phyloP scores from a whole-genome alignment of 805 yeast genomes.

The Lipomyces starkeyi region DNA sequence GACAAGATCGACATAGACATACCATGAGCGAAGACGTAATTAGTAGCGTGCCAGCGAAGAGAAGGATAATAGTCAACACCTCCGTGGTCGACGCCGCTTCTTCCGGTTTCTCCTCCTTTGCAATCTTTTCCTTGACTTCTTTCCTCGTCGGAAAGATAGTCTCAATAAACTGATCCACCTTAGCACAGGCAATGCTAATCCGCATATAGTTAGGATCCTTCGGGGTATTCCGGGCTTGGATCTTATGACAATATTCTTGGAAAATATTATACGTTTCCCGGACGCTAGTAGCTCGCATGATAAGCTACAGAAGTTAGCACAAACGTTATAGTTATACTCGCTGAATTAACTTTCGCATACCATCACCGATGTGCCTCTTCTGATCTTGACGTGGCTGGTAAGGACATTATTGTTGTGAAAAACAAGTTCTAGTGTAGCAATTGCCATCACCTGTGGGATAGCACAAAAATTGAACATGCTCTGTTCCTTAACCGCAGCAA shows the following conservation, averaged over 20 bases:
- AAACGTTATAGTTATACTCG: neutral
- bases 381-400: slow-evolving; percentile 76
- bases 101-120: slow-evolving; percentile 14
- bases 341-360: slow-evolving; percentile 48
- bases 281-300: slow-evolving; percentile 73
- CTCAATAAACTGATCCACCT: slow-evolving; percentile 87
- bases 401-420: slow-evolving; percentile 81
- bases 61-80: slow-evolving; percentile 32
- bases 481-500: slow-evolving; percentile 78
- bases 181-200: slow-evolving; percentile 84
- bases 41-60: slow-evolving; percentile 32
- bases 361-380: slow-evolving; percentile 67
- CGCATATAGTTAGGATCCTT: slow-evolving; percentile 84
- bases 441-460: slow-evolving; percentile 99
- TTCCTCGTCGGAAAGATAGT: slow-evolving; percentile 37
- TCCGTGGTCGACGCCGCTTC: slow-evolving; percentile 32
- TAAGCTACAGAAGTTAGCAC: slow-evolving; percentile 53
- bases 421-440: slow-evolving; percentile 87
- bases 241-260: slow-evolving; percentile 70
- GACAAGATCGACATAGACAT: slow-evolving; percentile 3
- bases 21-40: slow-evolving; percentile 25
- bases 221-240: slow-evolving; percentile 80
- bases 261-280: slow-evolving; percentile 79
- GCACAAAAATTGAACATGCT: slow-evolving; percentile 90
- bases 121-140: neutral